A percentile compares a stretch with the other conserved stretches of the same genome.
These are phyloP conservation scores for Pulveroboletus frians DNA, from an alignment of 768 basidiomycete genomes.

Conservation along the genomic window DNA sequence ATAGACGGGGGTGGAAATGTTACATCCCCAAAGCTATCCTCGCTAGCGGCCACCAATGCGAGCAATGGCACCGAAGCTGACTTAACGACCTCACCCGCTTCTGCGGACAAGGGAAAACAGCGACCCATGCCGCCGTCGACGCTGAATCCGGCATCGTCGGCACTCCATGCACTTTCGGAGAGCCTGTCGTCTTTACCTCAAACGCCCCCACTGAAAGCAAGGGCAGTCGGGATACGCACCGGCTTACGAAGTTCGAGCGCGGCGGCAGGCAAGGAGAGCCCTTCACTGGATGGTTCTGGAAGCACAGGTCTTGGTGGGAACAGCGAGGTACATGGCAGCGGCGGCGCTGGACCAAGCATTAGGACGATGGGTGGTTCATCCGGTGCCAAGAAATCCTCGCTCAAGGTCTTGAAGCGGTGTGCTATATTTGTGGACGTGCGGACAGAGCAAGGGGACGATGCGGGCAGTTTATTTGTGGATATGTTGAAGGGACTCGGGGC, in stretches of 20 bases:
- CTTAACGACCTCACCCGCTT: conserved; percentile 11
- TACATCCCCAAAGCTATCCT: conserved; percentile 13
- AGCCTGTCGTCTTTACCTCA: conserved; percentile 51
- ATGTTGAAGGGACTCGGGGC: conserved; percentile 80
- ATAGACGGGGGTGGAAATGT: neutral
- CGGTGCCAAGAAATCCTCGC: conserved; percentile 26
- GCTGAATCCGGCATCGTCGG: conserved; percentile 32
- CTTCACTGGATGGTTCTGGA: conserved; percentile 31
- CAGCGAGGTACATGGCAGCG: conserved; percentile 16
- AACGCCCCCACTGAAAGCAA: conserved; percentile 29
- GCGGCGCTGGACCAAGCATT: conserved; percentile 13
- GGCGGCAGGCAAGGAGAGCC: conserved; percentile 17
- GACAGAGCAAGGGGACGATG: conserved; percentile 72
- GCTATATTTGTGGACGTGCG: conserved; percentile 81
- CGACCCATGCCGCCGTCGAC: conserved; percentile 12
- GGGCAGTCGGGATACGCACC: conserved; percentile 45
- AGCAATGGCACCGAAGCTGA: conserved; percentile 9
- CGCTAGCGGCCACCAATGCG: conserved; percentile 1
- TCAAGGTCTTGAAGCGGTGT: conserved; percentile 66
- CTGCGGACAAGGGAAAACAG: conserved; percentile 23
- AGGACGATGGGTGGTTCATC: conserved; percentile 19
- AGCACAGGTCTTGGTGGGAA: conserved; percentile 24
- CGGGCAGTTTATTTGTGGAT: conserved; percentile 73
- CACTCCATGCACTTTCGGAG: conserved; percentile 56
- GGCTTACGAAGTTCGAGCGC: conserved; percentile 42